Percentiles rank a stretch among this genome's conserved stretches.
Conservation (phyloP, 1,284 basidiomycete genomes). For the Malassezia dermatis region DNA sequence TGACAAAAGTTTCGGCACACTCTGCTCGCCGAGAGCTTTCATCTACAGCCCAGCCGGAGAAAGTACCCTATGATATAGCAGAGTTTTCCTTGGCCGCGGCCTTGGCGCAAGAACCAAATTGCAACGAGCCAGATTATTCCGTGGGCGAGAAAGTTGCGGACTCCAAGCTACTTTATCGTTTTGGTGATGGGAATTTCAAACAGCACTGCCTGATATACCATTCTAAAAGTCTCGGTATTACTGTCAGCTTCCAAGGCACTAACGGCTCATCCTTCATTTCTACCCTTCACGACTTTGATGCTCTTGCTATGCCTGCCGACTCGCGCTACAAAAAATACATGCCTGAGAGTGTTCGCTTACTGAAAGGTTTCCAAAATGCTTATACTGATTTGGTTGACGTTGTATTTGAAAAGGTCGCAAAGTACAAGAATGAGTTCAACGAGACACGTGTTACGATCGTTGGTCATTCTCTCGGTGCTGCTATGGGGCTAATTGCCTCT, state of each 20-base stretch:
- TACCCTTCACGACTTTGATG: constrained; percentile 26
- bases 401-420: constrained; percentile 24
- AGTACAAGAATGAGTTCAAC: constrained; percentile 20
- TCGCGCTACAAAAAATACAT: constrained; percentile 20
- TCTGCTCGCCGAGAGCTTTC: not conserved
- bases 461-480: constrained; percentile 37
- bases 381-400: constrained; percentile 27
- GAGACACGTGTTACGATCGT: constrained; percentile 22
- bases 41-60: constrained; percentile 2
- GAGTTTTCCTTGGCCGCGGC: constrained; percentile 9
- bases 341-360: constrained; percentile 18
- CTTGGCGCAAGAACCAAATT: constrained; percentile 13
- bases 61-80: constrained; percentile 2
- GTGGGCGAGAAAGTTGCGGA: constrained; percentile 17
- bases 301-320: constrained; percentile 19
- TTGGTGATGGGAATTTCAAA: constrained; percentile 21
- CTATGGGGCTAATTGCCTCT: constrained; percentile 26
- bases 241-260: constrained; percentile 32
- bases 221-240: constrained; percentile 24
- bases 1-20: not conserved
- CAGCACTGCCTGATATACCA: constrained; percentile 29
- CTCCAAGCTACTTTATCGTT: constrained; percentile 25
- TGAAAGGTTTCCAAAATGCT: constrained; percentile 32
- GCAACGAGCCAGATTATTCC: not conserved
- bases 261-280: constrained; percentile 25